Evolutionary conservation across 75 land plant species (phyloP).

Genomic region (Azolla pinnata): DNA sequence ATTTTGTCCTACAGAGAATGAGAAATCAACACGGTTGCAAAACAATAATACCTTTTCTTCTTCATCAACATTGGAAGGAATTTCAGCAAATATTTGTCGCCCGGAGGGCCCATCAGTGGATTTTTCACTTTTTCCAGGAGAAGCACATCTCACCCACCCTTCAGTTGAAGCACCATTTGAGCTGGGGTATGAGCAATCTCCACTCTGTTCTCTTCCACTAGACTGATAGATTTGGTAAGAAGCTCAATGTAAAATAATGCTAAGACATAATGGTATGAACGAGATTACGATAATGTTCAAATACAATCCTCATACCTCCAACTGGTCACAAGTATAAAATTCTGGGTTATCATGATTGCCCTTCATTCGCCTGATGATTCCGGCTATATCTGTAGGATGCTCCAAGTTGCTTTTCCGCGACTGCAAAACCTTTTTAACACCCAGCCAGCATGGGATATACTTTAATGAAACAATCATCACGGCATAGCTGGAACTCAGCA

Average conservation of each 20-base stretch:
- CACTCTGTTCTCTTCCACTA: neutral
- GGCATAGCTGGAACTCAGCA: too few relatives aligned
- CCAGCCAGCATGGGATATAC: too few relatives aligned
- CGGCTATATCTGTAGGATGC: neutral
- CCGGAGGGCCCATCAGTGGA: neutral
- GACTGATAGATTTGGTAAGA: neutral
- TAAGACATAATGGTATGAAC: neutral
- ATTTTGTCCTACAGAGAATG: too few relatives aligned
- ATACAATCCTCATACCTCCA: neutral
- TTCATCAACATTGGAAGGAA: neutral
- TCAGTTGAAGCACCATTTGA: conserved; percentile 6
- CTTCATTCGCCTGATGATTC: neutral
- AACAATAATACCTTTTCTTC: conserved; percentile 5
- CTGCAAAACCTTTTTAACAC: too few relatives aligned
- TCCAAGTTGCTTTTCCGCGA: neutral
- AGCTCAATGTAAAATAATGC: neutral
- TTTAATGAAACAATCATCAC: too few relatives aligned
- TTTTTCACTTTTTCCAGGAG: neutral
- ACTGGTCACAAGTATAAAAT: neutral
- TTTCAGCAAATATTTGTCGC: neutral
- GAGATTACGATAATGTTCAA: neutral
- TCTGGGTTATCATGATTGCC: neutral
- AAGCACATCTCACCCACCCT: neutral
- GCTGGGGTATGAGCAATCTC: conserved; percentile 1
- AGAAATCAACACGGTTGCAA: too few relatives aligned